Evolutionary conservation across 2,329 filamentous ascomycete species (phyloP), one percentile per base, ranked within the genome.

Genomic region (Sordariomycetes sp.): DNA sequence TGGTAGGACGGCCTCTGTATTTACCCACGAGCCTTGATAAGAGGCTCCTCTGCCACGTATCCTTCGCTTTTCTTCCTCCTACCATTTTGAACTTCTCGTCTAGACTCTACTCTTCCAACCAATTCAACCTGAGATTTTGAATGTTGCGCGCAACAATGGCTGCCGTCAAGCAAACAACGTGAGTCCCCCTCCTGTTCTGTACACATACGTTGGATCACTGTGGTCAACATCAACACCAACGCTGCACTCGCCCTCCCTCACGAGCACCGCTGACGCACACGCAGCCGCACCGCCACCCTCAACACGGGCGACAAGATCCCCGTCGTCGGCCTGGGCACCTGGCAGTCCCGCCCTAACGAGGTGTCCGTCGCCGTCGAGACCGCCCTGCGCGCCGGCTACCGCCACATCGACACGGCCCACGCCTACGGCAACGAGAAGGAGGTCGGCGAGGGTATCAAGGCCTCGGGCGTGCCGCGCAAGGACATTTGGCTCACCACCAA

Each of bases 281-380:
- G 6, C 35, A 42, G 39, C 14, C 41, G 39, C 21, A 72, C 75
- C 49, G 81, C 79, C 53, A 78, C 73, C 45, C 74, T 86, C 56
- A 83, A 85, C 63, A 80, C 78, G 35, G 84, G 85, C 39, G 80
- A 73, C 56, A 79, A 84, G 61, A 92, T 92, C 40, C 82, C 82
- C 37, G 78, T 79, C 46, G 59, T 88, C 44, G 83, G 82, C 40
- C 69, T 88, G 30, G 84, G 84, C 37, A 88, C 84, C 36, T 88
- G 83, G 82, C 82, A 86, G 51, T 85, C 82, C 32, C 55, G 69
- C 48, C 77, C 80, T 36, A 59, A 82, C 45, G 71, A 85, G 57
- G 81, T 86, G 36, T 68, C 72, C 46, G 61, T 72, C 34, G 85
- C 85, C 35, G 84, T 90, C 43, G 75, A 83, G 58, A 65, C 66